Base-by-base conservation (phyloP, 2,329 filamentous ascomycete genomes). In the Aspergillus floridensis region DNA sequence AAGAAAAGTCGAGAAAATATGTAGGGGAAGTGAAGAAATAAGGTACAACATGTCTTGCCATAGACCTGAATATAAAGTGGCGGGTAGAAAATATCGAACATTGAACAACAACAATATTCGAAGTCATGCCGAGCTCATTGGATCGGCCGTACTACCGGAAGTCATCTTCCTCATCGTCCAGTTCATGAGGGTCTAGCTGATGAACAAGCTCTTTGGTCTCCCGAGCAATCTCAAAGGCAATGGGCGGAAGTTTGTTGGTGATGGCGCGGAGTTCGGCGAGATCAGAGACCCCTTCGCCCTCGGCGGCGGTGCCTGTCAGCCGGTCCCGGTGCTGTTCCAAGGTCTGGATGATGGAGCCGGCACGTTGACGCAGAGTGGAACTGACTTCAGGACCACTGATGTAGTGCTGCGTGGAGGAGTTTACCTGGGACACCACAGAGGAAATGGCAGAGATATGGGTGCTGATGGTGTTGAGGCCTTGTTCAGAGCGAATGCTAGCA, bases 221-320 rank as follows among this genome's bases (percentile, higher is more conserved):
- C 60, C 89, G 83, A 6, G 90, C 91, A 71, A 93, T 89, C 75
- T 92, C 89, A 75, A 96, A 96, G n/a, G 91, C 91, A 66, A 95
- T 87, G 2, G 91, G 91, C 11, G 91, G 91, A 53, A 96, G 78
- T 29, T 85, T 87, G 72, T 89, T 87, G 57, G 84, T 88, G 80
- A 88, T 88, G 69, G 81, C 80, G 6, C 75, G 77, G 21, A 76
- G 64, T 50, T 84, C 78, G 46, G 80, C 79, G 16, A 80, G 76
- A 51, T 81, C 81, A 7, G 81, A 83, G 26, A 89, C 82, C 8
- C 84, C 82, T 64, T 84, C 79, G 26, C 87, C 88, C 38, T 84
- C 84, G 38, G 85, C 78, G 58, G 84, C 83, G 59, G 88, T 83
- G 68, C 87, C 84, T 21, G 89, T 76, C 59, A 96, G 81, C 48